Conservation (phyloP, 1,284 basidiomycete genomes). For the Moesziomyces globuligerus region DNA sequence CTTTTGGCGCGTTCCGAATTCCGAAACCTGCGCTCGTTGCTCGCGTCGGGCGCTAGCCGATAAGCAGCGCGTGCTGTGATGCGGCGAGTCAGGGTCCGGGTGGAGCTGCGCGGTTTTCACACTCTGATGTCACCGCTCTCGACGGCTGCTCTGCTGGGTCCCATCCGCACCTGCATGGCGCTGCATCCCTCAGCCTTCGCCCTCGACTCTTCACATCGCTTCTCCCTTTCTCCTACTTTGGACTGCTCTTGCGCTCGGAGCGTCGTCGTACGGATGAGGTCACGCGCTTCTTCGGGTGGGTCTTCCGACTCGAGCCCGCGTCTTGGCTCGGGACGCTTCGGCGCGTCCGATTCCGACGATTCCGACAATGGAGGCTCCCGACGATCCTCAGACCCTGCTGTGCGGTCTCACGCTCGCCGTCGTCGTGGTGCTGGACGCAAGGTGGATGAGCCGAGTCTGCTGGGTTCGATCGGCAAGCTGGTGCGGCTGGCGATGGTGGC, state of each 20-base stretch:
- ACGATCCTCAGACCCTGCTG: background rate
- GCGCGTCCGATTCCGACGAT: background rate
- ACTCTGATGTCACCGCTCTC: background rate
- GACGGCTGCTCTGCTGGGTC: too few species aligned
- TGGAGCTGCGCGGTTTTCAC: background rate
- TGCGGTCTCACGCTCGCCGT: background rate
- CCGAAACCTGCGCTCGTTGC: too few species aligned
- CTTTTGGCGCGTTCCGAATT: too few species aligned
- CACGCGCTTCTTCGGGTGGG: background rate
- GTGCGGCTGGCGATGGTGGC: conserved; percentile 17
- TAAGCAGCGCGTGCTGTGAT: background rate
- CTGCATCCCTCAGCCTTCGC: background rate
- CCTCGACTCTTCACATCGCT: background rate
- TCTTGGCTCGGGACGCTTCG: too few species aligned
- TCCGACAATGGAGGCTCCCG: background rate
- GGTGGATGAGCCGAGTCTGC: conserved; percentile 1
- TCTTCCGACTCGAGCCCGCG: background rate
- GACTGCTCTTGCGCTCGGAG: too few species aligned
- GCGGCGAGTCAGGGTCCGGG: background rate
- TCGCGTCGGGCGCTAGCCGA: too few species aligned
- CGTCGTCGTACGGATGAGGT: too few species aligned
- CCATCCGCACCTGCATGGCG: background rate
- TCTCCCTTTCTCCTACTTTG: background rate
- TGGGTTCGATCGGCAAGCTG: conserved; percentile 13
- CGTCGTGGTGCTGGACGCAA: background rate